Evolutionary conservation across 345 rosid species (phyloP).

Genomic region (Alliaria petiolata): DNA sequence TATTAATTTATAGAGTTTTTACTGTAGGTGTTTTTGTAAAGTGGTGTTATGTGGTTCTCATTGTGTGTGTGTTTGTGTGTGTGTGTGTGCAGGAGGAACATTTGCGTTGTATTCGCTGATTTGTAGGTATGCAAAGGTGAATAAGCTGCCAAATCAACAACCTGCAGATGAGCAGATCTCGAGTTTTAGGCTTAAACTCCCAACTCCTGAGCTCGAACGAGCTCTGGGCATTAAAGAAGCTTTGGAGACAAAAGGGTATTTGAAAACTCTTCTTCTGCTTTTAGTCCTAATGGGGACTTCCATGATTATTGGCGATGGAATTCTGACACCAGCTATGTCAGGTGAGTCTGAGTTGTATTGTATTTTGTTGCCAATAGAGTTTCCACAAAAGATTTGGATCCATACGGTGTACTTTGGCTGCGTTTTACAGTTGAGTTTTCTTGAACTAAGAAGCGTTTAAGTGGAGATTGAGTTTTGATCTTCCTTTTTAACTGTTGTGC

Average conservation of each 20-base stretch:
- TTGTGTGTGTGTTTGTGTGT: constrained; percentile 22
- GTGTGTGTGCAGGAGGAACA: constrained; percentile 76
- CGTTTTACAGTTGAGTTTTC: background rate
- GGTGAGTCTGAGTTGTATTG: constrained; percentile 38
- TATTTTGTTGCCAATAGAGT: background rate
- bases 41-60: constrained; percentile 43
- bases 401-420: too few species aligned
- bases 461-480: background rate
- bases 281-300: constrained; percentile 96
- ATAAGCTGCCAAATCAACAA: constrained; percentile 87
- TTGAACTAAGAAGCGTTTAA: background rate
- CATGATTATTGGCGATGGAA: constrained; percentile 95
- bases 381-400: background rate
- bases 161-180: constrained; percentile 92
- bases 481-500: constrained; percentile 27
- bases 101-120: constrained; percentile 90
- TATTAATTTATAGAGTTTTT: too few species aligned
- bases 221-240: constrained; percentile 75
- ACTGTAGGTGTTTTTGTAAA: background rate
- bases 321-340: constrained; percentile 94
- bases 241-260: constrained; percentile 61
- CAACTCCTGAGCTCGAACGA: constrained; percentile 91
- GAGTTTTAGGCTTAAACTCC: constrained; percentile 84
- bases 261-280: constrained; percentile 72
- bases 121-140: constrained; percentile 87